A percentile compares a stretch with the other conserved stretches of the same genome.
These are phyloP conservation scores for Bipolaris zeicola DNA, from an alignment of 2,329 filamentous ascomycete genomes.

Conservation along the genomic window DNA sequence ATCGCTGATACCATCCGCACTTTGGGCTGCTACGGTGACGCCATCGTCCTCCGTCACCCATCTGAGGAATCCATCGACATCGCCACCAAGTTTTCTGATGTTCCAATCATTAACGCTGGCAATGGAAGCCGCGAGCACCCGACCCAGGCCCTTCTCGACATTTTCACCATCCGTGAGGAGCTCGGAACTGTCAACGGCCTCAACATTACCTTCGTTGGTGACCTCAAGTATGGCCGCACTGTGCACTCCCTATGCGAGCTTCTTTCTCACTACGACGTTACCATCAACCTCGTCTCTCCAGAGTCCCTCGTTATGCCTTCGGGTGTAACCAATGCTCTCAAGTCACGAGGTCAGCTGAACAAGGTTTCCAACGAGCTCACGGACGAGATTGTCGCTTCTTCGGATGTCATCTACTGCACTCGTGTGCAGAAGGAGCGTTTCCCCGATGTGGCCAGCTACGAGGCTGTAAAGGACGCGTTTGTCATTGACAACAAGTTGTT, in stretches of 20 bases:
- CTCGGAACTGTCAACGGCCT: conserved; percentile 92
- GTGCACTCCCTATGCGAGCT: conserved; percentile 95
- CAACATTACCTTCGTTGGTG: conserved; percentile 94
- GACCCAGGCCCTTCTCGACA: conserved; percentile 94
- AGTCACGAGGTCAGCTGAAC: conserved; percentile 75
- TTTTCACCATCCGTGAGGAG: conserved; percentile 98
- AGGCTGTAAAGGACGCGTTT: conserved; percentile 85
- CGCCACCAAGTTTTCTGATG: conserved; percentile 83
- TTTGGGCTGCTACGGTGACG: conserved; percentile 91
- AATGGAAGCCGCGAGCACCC: conserved; percentile 97
- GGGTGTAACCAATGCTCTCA: conserved; percentile 74
- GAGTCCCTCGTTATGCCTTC: conserved; percentile 76
- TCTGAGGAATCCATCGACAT: conserved; percentile 78
- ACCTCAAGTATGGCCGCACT: conserved; percentile 89
- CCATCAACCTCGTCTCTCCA: conserved; percentile 89
- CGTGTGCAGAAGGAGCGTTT: conserved; percentile 97
- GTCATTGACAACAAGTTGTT: conserved; percentile 89
- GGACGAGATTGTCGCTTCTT: conserved; percentile 81
- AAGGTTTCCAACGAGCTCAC: conserved; percentile 79
- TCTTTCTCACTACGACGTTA: conserved; percentile 93
- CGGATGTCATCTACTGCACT: conserved; percentile 95
- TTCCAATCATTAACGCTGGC: conserved; percentile 95
- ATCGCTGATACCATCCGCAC: conserved; percentile 94
- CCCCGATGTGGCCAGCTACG: conserved; percentile 77
- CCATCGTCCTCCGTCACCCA: conserved; percentile 93